phyloP scores from a whole-genome alignment of 768 basidiomycete genomes.

The Daedaleopsis nitida region DNA sequence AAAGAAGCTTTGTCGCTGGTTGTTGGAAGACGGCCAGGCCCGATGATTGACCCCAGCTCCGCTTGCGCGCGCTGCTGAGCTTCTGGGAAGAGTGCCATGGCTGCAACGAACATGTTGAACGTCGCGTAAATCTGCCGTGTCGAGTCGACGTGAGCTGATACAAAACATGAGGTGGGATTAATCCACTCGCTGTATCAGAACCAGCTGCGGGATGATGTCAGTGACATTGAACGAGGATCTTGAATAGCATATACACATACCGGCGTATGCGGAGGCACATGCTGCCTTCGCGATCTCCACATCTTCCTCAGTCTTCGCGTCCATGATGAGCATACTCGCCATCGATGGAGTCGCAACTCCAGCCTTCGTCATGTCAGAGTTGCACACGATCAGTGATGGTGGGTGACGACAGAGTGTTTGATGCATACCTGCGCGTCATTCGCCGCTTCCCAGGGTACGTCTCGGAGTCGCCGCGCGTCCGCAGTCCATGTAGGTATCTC shows the following conservation, averaged over 20 bases:
- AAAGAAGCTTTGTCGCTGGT: constrained; percentile 22
- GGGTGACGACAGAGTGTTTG: not conserved
- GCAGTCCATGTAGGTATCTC: not conserved
- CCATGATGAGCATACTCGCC: not conserved
- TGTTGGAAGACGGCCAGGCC: constrained; percentile 25
- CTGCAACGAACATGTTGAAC: not conserved
- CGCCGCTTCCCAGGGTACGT: not conserved
- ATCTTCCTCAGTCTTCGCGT: not conserved
- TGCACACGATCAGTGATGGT: too few species aligned
- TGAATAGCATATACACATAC: not conserved
- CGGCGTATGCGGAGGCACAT: not conserved
- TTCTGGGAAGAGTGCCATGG: constrained; percentile 1
- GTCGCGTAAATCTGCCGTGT: not conserved
- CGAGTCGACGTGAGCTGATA: not conserved
- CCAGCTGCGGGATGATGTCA: not conserved
- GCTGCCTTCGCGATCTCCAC: not conserved
- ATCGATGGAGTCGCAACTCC: not conserved
- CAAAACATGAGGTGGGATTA: not conserved
- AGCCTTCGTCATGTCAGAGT: too few species aligned
- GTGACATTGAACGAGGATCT: not conserved
- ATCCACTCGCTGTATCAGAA: not conserved
- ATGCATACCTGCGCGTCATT: not conserved
- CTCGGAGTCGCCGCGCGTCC: not conserved
- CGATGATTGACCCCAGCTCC: constrained; percentile 29
- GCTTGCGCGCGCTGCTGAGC: constrained; percentile 22